These are phyloP conservation scores for Cercospora sesami DNA, from an alignment of 2,329 filamentous ascomycete genomes.

Conservation along the genomic window DNA sequence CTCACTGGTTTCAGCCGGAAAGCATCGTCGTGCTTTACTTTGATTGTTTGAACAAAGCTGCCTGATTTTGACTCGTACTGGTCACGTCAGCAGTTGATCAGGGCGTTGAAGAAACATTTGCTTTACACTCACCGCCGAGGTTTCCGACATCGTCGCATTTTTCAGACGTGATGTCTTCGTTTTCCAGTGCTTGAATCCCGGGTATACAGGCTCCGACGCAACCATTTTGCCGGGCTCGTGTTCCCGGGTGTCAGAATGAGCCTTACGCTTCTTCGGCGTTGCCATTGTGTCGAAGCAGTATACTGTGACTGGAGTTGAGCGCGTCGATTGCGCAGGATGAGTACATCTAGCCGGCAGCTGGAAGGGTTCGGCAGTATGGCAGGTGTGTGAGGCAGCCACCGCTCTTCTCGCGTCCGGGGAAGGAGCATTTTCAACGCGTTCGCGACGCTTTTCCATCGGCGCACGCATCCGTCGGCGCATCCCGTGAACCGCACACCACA, in stretches of 20 bases:
- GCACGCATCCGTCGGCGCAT: no score
- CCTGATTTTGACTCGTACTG: constrained; percentile 7
- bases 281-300: background rate
- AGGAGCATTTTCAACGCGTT: background rate
- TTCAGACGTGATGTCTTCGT: background rate
- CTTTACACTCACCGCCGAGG: background rate
- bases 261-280: background rate
- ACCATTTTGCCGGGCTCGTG: background rate
- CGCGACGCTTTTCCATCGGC: background rate
- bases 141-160: background rate
- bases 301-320: no score
- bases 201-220: background rate
- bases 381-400: background rate
- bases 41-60: constrained; percentile 3
- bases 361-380: background rate
- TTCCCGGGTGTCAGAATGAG: background rate
- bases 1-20: constrained; percentile 17
- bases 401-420: background rate
- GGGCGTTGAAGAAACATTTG: background rate
- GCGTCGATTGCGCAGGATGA: no score
- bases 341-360: no score
- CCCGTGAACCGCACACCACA: no score
- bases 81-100: background rate
- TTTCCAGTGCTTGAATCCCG: background rate
- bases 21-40: constrained; percentile 11